These are phyloP conservation scores for Aspergillus panamensis DNA, from an alignment of 495 filamentous ascomycete genomes.

Conservation along the genomic window DNA sequence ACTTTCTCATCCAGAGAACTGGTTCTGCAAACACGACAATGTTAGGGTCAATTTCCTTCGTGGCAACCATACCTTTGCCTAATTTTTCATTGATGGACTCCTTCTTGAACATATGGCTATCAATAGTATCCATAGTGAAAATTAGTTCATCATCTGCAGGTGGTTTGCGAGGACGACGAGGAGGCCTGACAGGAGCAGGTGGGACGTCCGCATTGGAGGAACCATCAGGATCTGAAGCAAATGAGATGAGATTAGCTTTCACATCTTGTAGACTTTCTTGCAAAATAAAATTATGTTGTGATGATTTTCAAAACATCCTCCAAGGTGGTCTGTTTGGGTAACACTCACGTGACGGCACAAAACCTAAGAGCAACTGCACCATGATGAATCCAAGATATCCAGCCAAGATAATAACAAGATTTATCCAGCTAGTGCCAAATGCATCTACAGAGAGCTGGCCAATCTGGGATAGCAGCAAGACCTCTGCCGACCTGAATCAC, in stretches of 20 bases:
- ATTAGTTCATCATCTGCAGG: not conserved
- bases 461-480: not conserved
- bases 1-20: not conserved
- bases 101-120: not conserved
- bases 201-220: not conserved
- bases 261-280: not conserved
- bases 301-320: not conserved
- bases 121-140: too few species aligned
- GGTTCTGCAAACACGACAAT: conserved; percentile 14
- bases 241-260: not conserved
- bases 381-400: not conserved
- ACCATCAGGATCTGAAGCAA: not conserved
- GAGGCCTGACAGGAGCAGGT: not conserved
- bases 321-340: not conserved
- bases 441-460: not conserved
- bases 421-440: not conserved
- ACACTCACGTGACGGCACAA: conserved; percentile 18
- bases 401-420: not conserved
- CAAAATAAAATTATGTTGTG: not conserved
- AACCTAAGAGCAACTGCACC: conserved; percentile 19
- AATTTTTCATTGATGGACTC: conserved; percentile 1
- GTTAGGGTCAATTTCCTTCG: conserved; percentile 8
- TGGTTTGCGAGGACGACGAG: not conserved
- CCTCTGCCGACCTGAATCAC: not conserved
- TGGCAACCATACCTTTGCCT: conserved; percentile 12